Conservation (phyloP, 2,329 filamentous ascomycete species). For the Talaromyces sp. region DNA sequence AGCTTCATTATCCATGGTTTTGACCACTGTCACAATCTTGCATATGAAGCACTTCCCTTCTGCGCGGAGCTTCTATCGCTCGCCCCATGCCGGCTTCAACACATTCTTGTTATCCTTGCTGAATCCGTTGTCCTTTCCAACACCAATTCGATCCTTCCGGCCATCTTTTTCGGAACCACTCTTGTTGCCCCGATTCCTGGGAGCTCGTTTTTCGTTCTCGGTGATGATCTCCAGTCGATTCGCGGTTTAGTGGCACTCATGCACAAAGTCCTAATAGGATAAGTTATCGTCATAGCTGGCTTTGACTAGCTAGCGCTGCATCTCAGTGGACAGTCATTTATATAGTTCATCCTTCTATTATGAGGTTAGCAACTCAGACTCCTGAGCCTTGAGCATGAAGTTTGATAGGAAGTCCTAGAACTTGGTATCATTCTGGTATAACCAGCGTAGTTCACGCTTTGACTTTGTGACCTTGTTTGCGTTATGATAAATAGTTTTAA, state of each 20-base stretch:
- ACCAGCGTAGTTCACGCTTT: neutral
- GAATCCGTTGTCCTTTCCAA: neutral
- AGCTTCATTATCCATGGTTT: too few species aligned
- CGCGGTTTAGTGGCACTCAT: neutral
- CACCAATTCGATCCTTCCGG: neutral
- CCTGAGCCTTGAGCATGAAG: neutral
- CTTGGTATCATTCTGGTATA: neutral
- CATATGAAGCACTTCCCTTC: slow-evolving; percentile 8
- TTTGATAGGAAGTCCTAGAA: too few species aligned
- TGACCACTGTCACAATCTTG: too few species aligned
- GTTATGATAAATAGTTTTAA: neutral
- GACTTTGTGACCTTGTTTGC: neutral
- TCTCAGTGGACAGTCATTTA: too few species aligned
- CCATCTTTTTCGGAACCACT: too few species aligned
- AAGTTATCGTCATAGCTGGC: too few species aligned
- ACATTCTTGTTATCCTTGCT: too few species aligned
- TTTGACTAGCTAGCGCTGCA: too few species aligned
- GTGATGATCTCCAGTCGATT: neutral
- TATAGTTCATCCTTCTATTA: slow-evolving; percentile 8
- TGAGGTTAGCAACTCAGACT: neutral
- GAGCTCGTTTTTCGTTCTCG: neutral
- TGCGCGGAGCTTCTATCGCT: neutral
- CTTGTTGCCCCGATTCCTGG: neutral
- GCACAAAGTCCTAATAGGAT: too few species aligned
- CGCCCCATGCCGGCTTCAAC: neutral